Evolutionary conservation across 176 grass and related monocot genomes (phyloP).

Genomic region (Eragrostis curvula): DNA sequence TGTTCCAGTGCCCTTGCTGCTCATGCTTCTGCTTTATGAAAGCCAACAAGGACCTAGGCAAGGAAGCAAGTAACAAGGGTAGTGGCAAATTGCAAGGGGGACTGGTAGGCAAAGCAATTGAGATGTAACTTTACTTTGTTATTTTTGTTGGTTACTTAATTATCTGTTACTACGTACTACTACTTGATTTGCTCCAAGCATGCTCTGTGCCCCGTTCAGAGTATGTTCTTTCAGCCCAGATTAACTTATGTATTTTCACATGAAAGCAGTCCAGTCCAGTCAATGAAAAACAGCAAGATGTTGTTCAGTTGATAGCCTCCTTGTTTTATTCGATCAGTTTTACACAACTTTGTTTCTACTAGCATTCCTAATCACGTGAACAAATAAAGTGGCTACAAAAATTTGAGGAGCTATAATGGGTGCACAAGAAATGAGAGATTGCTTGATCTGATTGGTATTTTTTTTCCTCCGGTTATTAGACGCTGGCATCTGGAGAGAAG

Average conservation of each 20-base stretch:
- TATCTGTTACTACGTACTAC: background rate
- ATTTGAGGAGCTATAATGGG: background rate
- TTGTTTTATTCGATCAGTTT: background rate
- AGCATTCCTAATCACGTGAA: background rate
- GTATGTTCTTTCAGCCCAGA: background rate
- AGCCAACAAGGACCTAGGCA: constrained; percentile 45
- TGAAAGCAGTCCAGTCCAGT: background rate
- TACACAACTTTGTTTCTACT: background rate
- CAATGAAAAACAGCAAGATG: background rate
- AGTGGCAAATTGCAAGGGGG: constrained; percentile 38
- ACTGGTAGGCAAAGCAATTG: background rate
- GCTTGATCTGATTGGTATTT: background rate
- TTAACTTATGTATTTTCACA: background rate
- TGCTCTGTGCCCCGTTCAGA: background rate
- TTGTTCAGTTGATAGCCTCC: background rate
- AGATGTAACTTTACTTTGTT: constrained; percentile 18
- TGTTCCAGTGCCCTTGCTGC: constrained; percentile 76
- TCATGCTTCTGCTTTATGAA: constrained; percentile 82
- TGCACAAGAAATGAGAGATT: background rate
- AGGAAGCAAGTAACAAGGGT: background rate
- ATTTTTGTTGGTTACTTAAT: background rate
- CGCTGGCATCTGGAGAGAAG: background rate
- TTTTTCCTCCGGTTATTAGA: background rate
- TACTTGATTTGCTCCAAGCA: background rate
- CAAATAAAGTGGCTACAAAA: background rate